Evolutionary conservation across 2,329 filamentous ascomycete genomes (phyloP).

Genomic region (Epichloe sylvatica): DNA sequence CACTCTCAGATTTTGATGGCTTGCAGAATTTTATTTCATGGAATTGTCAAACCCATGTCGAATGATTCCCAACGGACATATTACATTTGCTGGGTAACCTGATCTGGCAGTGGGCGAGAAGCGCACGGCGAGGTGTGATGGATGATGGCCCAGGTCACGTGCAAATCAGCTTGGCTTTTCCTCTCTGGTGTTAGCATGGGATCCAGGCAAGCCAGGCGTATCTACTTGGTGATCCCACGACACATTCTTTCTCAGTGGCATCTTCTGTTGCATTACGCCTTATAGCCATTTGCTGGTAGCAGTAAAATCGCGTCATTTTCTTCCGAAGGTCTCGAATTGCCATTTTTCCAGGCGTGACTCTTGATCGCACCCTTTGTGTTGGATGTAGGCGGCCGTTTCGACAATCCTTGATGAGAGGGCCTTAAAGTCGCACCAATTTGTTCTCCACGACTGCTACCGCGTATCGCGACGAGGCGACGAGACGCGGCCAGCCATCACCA

Average conservation of each 20-base stretch:
- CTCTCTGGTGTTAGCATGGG: slow-evolving; percentile 17
- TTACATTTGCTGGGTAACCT: no score
- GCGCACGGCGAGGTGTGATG: background rate
- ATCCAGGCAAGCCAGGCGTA: slow-evolving; percentile 6
- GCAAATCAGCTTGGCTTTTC: slow-evolving; percentile 15
- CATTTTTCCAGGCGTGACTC: slow-evolving; percentile 10
- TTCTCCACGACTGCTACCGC: slow-evolving; percentile 20
- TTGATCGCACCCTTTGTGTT: slow-evolving; percentile 18
- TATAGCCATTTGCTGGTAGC: slow-evolving; percentile 12
- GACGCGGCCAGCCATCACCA: slow-evolving; percentile 18
- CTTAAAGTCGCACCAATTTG: slow-evolving; percentile 27
- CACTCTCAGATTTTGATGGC: no score
- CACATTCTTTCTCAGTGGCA: slow-evolving; percentile 24
- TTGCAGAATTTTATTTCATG: no score
- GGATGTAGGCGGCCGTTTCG: slow-evolving; percentile 18
- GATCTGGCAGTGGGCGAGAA: background rate
- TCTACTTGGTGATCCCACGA: slow-evolving; percentile 21
- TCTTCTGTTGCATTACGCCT: slow-evolving; percentile 17
- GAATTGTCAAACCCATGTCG: no score
- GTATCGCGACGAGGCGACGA: slow-evolving; percentile 29
- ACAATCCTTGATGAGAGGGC: slow-evolving; percentile 23
- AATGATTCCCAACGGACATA: no score
- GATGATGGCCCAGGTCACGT: slow-evolving; percentile 11
- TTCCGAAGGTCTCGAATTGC: slow-evolving; percentile 4
- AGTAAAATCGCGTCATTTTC: slow-evolving; percentile 8